Percentiles rank a stretch among this genome's conserved stretches.
Evolutionary conservation across 1,284 basidiomycete species (phyloP).

Genomic region (Trichosporon sp.): DNA sequence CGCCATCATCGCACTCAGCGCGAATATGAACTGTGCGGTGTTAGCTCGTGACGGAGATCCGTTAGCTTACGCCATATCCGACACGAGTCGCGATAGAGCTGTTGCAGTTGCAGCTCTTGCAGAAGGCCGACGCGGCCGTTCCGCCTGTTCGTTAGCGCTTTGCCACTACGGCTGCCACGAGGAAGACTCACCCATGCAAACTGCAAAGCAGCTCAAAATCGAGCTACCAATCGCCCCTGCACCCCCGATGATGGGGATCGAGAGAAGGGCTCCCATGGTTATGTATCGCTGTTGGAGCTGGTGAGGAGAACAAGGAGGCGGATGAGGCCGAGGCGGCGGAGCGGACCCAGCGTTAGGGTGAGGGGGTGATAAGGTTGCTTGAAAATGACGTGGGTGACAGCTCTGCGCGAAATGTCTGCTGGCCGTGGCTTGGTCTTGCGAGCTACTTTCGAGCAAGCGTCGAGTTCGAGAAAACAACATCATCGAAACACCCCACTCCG

Average conservation of each 20-base stretch:
- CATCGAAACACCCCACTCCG: background rate
- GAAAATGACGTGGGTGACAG: slow-evolving; percentile 3
- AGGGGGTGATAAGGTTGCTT: background rate
- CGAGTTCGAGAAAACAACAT: background rate
- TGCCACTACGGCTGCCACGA: slow-evolving; percentile 29
- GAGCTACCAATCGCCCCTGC: slow-evolving; percentile 72
- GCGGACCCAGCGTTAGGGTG: background rate
- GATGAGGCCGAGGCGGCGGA: background rate
- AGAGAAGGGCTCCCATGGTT: slow-evolving; percentile 73
- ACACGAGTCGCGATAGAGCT: slow-evolving; percentile 96
- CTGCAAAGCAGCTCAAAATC: slow-evolving; percentile 62
- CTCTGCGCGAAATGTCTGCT: background rate
- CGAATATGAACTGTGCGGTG: slow-evolving; percentile 75
- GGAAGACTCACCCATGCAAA: slow-evolving; percentile 61
- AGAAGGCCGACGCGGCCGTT: slow-evolving; percentile 82
- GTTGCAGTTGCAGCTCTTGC: slow-evolving; percentile 98
- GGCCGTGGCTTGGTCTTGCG: slow-evolving; percentile 2
- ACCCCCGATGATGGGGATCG: slow-evolving; percentile 73
- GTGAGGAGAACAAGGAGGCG: background rate
- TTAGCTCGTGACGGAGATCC: background rate
- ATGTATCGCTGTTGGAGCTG: slow-evolving; percentile 1
- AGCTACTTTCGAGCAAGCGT: background rate
- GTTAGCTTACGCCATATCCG: slow-evolving; percentile 74
- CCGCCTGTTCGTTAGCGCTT: slow-evolving; percentile 30
- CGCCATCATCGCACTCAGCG: slow-evolving; percentile 89